phyloP scores from a whole-genome alignment of 208 protist species.

The Leishmania lainsoni region DNA sequence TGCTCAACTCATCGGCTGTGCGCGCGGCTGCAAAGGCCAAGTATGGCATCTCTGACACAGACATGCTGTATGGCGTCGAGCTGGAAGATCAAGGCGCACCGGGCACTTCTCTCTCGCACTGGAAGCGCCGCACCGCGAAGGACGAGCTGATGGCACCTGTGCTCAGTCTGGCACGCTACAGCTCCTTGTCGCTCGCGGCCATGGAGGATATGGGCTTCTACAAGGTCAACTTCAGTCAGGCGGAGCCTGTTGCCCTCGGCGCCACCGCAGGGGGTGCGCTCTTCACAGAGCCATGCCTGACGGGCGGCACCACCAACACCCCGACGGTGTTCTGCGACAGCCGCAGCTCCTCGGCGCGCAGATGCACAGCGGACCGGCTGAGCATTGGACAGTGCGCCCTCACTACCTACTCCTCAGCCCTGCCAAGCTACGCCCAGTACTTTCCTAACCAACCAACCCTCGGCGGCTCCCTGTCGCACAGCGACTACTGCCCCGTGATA shows the following conservation, averaged over 20 bases:
- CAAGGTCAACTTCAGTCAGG: constrained; percentile 52
- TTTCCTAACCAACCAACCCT: constrained; percentile 26
- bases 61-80: constrained; percentile 52
- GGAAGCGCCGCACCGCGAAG: constrained; percentile 75
- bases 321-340: constrained; percentile 63
- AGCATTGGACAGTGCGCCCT: constrained; percentile 44
- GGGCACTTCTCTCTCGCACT: constrained; percentile 61
- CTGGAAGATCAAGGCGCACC: constrained; percentile 52
- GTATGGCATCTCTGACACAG: constrained; percentile 49
- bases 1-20: constrained; percentile 44
- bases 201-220: constrained; percentile 87
- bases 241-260: constrained; percentile 72
- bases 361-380: constrained; percentile 46
- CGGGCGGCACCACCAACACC: constrained; percentile 26
- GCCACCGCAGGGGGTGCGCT: constrained; percentile 52
- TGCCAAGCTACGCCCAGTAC: constrained; percentile 50
- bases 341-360: neutral
- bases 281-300: constrained; percentile 40
- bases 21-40: constrained; percentile 38
- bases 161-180: constrained; percentile 41
- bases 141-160: constrained; percentile 86
- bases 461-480: constrained; percentile 29
- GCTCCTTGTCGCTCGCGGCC: constrained; percentile 68
- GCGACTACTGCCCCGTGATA: constrained; percentile 68
- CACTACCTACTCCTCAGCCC: constrained; percentile 2